Conservation (phyloP, 2,329 filamentous ascomycete species). For the Pestalotiopsis sp. region DNA sequence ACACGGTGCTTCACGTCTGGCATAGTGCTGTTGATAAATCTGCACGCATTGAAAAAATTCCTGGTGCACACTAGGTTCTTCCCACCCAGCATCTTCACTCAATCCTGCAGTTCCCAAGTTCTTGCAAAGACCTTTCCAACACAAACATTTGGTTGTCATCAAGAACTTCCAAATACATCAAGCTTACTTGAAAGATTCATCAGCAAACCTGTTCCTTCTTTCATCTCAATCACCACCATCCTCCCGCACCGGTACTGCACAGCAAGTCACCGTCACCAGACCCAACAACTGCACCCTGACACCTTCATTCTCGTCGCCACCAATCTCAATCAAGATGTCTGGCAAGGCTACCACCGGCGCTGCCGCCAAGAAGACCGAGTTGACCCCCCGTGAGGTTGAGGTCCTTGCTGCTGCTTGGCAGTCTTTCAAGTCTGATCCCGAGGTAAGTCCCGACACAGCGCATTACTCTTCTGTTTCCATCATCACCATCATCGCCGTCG, state of each 20-base stretch:
- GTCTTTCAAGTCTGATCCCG: slow-evolving; percentile 2
- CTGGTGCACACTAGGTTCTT: no score
- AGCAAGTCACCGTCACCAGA: not conserved
- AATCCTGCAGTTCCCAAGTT: no score
- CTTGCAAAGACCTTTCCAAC: no score
- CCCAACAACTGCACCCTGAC: not conserved
- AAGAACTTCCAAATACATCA: no score
- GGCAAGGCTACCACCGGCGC: slow-evolving; percentile 1
- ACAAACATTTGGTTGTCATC: no score
- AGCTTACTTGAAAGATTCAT: no score
- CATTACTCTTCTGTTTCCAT: not conserved
- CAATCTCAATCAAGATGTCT: not conserved
- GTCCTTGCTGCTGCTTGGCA: slow-evolving; percentile 6
- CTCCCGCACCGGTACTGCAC: not conserved
- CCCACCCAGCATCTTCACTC: no score
- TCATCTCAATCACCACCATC: no score
- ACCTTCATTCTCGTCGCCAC: not conserved
- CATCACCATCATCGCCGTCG: not conserved
- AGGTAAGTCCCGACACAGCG: slow-evolving; percentile 2
- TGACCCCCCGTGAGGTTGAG: slow-evolving; percentile 6
- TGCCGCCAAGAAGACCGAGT: slow-evolving; percentile 9
- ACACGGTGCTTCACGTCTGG: not conserved
- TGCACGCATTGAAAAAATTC: no score
- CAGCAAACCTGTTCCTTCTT: no score
- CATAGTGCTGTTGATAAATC: not conserved